Base-by-base conservation (phyloP, 805 yeast species). In the Metschnikowia rubicola region DNA sequence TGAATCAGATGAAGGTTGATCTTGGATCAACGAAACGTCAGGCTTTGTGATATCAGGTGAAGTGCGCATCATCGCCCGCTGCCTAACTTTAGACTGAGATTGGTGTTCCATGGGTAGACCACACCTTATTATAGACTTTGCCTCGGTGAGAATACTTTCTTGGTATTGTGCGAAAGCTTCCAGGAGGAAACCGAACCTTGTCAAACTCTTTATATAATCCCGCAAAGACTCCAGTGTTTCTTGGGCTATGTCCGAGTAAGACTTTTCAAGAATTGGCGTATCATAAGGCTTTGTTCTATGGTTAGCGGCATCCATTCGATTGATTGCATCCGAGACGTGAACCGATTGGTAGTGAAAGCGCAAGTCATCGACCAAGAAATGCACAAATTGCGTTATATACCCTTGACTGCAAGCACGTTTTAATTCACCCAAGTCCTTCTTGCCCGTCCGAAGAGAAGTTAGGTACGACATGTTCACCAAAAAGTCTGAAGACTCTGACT, bases 361-460 rank as follows among this genome's bases (percentile, higher is more conserved):
- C 40, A 91, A 63, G 63, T 91, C 96, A 0, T 71, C 70, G 10
- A 86, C 53, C 39, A 91, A 66, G 30, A 74, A 57, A 21, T 77
- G 76, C 8, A 77, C 70, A 57, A 91, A 82, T 38, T 79, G 67
- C 21, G 75, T 69, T 7, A 83, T 78, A 54, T 82, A 86, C n/a
- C 83, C 79, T 34, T 76, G 78, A 12, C 94, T 91, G 42, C 88
- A 83, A 37, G 78, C 81, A n/a, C 73, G 67, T 41, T 84, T 77
- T 55, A 89, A 65, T 26, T 68, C 73, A 11, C 75, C 68, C 31
- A 90, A 66, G 36, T 77, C 73, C 40, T 79, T 81, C 41, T 79
- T 73, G 12, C 84, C 61, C 31, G 73, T 66, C 4, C 62, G 55
- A 28, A 84, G 64, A 3, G 84, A 87, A 1, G 78, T 77, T 17